Conservation (phyloP, 768 basidiomycete genomes). For the Pleurotus giganteus region DNA sequence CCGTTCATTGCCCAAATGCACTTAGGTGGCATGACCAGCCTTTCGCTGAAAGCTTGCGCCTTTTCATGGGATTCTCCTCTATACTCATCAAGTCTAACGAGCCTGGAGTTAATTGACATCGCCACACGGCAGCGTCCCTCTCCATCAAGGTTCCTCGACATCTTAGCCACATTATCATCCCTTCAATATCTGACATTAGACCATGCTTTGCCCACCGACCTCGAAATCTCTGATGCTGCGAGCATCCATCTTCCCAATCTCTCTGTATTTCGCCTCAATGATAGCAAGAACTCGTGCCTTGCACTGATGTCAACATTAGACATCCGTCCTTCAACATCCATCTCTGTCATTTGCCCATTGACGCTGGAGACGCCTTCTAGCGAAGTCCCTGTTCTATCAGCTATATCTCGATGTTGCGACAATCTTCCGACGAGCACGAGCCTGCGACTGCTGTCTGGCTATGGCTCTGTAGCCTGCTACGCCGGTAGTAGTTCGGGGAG, state of each 20-base stretch:
- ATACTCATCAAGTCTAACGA: not conserved
- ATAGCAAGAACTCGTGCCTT: not conserved
- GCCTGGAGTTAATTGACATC: not conserved
- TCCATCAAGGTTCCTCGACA: not conserved
- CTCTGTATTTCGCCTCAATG: not conserved
- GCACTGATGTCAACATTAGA: not conserved
- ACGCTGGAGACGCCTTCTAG: not conserved
- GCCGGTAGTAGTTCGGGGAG: no score
- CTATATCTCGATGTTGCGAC: not conserved
- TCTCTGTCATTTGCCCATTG: not conserved
- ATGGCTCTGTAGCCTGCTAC: no score
- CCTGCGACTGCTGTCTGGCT: no score
- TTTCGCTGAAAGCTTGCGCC: not conserved
- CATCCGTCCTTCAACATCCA: not conserved
- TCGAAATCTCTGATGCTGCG: not conserved
- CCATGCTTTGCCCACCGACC: not conserved
- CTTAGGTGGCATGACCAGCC: not conserved
- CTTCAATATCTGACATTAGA: not conserved
- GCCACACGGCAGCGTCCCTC: not conserved
- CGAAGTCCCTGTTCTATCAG: not conserved
- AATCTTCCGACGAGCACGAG: not conserved
- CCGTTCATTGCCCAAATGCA: not conserved
- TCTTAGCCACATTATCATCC: not conserved
- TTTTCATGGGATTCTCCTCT: not conserved
- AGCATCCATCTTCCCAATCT: not conserved